phyloP scores from a whole-genome alignment of 768 basidiomycete species.

The Basidioascus undulatus region DNA sequence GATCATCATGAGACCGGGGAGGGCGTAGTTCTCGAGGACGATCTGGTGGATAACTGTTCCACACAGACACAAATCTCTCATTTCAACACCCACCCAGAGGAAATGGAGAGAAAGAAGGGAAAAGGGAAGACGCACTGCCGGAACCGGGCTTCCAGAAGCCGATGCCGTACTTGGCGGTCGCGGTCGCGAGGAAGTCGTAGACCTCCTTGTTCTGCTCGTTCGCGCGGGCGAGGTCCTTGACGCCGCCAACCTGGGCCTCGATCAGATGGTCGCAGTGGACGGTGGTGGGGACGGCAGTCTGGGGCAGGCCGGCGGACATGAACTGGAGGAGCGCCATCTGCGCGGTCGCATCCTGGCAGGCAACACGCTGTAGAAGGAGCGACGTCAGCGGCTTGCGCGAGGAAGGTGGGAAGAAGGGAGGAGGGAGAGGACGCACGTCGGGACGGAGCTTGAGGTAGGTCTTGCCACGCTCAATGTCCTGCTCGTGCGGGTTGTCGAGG shows the following conservation, averaged over 20 bases:
- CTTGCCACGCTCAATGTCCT: slow-evolving; percentile 70
- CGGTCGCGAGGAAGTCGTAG: slow-evolving; percentile 95
- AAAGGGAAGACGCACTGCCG: slow-evolving; percentile 26
- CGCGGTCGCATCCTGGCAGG: slow-evolving; percentile 27
- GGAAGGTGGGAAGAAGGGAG: slow-evolving; percentile 32
- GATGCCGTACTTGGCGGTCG: slow-evolving; percentile 87
- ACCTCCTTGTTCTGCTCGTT: slow-evolving; percentile 92
- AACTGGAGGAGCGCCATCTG: slow-evolving; percentile 99
- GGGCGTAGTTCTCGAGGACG: slow-evolving; percentile 96
- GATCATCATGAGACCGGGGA: slow-evolving; percentile 98
- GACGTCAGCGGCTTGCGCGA: slow-evolving; percentile 75
- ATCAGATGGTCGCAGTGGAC: slow-evolving; percentile 99
- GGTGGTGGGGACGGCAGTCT: slow-evolving; percentile 88
- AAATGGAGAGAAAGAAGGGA: background rate
- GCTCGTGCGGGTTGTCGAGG: slow-evolving; percentile 74
- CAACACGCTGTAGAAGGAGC: slow-evolving; percentile 23
- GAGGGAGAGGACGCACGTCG: slow-evolving; percentile 38
- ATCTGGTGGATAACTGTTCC: slow-evolving; percentile 91
- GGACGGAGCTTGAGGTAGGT: slow-evolving; percentile 96
- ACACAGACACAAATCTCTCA: too few species aligned
- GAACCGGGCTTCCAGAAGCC: slow-evolving; percentile 99
- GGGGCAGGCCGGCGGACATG: slow-evolving; percentile 99
- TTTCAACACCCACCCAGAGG: too few species aligned
- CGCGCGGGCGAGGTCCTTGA: slow-evolving; percentile 77
- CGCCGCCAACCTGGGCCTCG: slow-evolving; percentile 85